Conservation (phyloP, 2,329 filamentous ascomycete species). For the Stylonectria norvegica region DNA sequence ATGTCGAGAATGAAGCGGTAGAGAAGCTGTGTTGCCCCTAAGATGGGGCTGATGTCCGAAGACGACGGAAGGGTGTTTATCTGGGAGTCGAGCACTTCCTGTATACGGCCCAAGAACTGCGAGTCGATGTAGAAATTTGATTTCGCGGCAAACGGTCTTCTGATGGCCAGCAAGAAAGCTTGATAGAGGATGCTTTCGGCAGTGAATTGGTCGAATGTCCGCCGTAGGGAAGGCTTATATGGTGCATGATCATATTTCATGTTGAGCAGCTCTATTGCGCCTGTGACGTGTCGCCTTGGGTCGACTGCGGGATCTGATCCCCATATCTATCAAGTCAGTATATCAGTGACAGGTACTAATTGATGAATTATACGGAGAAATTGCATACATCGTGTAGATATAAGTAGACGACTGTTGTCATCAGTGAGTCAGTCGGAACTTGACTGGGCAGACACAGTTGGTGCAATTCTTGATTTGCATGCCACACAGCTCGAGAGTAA, state of each 20-base stretch:
- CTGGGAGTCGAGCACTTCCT: constrained; percentile 2
- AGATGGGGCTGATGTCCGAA: background rate
- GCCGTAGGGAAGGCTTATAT: constrained; percentile 3
- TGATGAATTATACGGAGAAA: background rate
- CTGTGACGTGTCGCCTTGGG: constrained; percentile 7
- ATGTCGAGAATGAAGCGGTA: constrained; percentile 6
- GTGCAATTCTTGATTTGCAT: constrained; percentile 1
- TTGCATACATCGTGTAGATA: constrained; percentile 8
- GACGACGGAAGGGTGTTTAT: background rate
- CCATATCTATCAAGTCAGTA: constrained; percentile 4
- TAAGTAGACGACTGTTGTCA: constrained; percentile 5
- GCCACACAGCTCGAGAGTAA: constrained; percentile 7
- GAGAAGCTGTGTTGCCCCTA: background rate
- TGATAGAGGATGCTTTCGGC: constrained; percentile 14
- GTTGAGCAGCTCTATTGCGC: constrained; percentile 9
- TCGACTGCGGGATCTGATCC: constrained; percentile 6
- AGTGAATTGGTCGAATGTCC: constrained; percentile 6
- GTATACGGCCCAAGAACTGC: constrained; percentile 3
- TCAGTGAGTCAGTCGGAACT: constrained; percentile 3
- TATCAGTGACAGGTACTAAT: background rate
- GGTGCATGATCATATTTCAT: constrained; percentile 1
- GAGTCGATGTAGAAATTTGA: constrained; percentile 9
- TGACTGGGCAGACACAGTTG: background rate
- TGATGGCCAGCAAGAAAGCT: constrained; percentile 5
- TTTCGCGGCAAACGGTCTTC: constrained; percentile 7